phyloP scores from a whole-genome alignment of 345 rosid genomes.

The Mallotus nudiflorus region DNA sequence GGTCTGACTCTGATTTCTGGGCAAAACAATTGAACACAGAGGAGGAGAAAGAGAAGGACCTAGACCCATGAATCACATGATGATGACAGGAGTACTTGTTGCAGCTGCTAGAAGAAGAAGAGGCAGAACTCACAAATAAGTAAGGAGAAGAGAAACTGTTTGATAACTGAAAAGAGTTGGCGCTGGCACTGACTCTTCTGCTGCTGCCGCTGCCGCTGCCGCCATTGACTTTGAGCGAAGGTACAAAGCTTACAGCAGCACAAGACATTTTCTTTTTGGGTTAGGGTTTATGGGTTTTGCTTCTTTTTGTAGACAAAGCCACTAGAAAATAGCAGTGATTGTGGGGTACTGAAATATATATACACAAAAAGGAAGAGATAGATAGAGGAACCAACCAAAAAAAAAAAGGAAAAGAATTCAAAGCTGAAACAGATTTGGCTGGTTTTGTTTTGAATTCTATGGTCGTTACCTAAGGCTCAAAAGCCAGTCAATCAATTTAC shows the following conservation, averaged over 20 bases:
- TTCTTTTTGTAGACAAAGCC: too few relatives aligned
- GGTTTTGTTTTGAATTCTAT: too few relatives aligned
- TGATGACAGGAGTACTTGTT: neutral
- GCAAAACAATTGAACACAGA: conserved; percentile 24
- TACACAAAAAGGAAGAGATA: too few relatives aligned
- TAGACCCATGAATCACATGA: conserved; percentile 13
- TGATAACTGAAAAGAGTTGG: neutral
- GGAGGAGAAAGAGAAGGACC: conserved; percentile 8
- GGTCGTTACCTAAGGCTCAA: too few relatives aligned
- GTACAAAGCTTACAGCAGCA: neutral
- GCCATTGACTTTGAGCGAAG: neutral
- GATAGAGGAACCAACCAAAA: too few relatives aligned
- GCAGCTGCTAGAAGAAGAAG: neutral
- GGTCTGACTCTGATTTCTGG: conserved; percentile 25
- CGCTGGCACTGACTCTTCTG: too few relatives aligned
- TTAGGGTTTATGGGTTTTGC: too few relatives aligned
- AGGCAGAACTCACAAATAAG: neutral
- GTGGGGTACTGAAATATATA: too few relatives aligned
- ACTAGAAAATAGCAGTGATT: too few relatives aligned
- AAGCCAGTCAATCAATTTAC: too few relatives aligned
- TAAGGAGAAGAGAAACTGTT: neutral
- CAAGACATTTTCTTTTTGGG: neutral
- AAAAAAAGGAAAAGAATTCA: too few relatives aligned
- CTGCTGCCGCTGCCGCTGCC: neutral
- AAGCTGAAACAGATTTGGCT: too few relatives aligned